Evolutionary conservation across 331 rosid species (phyloP).

Genomic region (Pyracantha coccinea): DNA sequence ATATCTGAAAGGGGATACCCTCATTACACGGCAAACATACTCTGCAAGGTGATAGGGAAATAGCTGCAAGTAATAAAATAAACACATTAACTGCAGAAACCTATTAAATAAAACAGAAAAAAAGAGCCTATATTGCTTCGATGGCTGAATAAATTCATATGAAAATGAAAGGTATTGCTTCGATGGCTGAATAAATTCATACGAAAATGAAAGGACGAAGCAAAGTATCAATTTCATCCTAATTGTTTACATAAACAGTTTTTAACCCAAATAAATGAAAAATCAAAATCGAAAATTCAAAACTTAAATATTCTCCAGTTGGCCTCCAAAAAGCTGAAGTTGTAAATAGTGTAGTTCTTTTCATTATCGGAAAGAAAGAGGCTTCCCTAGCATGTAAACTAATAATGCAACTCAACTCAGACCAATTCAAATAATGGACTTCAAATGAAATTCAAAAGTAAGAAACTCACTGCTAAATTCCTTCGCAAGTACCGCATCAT

Average conservation of each 20-base stretch:
- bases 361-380: not conserved
- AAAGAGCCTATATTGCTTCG: not conserved
- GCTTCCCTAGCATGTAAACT: not conserved
- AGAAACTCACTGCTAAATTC: constrained; percentile 70
- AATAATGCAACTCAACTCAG: not conserved
- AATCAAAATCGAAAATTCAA: not conserved
- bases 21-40: constrained; percentile 91
- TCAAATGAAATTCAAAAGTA: constrained; percentile 15
- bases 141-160: not conserved
- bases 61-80: constrained; percentile 58
- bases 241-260: not conserved
- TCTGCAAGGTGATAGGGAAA: constrained; percentile 94
- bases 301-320: not conserved
- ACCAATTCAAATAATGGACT: constrained; percentile 1
- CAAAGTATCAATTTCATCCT: not conserved
- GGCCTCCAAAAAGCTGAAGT: not conserved
- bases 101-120: not conserved
- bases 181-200: not conserved
- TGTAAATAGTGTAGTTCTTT: not conserved
- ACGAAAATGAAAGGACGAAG: not conserved
- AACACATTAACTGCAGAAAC: constrained; percentile 20
- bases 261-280: not conserved
- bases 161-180: not conserved
- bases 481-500: constrained; percentile 86
- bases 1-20: constrained; percentile 92